Evolutionary conservation across 768 basidiomycete species (phyloP).

Genomic region (Pleurotus ostreatus): DNA sequence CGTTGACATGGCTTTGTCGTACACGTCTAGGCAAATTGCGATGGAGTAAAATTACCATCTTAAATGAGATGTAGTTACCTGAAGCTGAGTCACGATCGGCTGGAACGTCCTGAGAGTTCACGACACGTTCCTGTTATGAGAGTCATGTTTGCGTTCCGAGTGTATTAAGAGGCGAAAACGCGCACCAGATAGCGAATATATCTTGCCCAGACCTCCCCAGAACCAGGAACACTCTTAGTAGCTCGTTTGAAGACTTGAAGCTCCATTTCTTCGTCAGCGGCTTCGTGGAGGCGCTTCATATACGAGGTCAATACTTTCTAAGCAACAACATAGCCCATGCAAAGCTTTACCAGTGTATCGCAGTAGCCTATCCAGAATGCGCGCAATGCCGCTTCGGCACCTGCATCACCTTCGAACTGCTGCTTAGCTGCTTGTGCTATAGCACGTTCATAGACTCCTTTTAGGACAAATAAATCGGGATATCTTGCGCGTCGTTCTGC

Average conservation of each 20-base stretch:
- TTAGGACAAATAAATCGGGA: conserved; percentile 55
- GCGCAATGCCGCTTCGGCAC: conserved; percentile 54
- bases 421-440: conserved; percentile 67
- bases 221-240: conserved; percentile 67
- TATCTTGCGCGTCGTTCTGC: conserved; percentile 58
- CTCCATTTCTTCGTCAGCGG: conserved; percentile 34
- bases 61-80: conserved; percentile 17
- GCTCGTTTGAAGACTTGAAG: conserved; percentile 49
- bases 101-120: conserved; percentile 25
- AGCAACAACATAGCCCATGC: not conserved
- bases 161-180: conserved; percentile 1
- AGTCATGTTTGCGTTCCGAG: not conserved
- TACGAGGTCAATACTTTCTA: not conserved
- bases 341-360: conserved; percentile 52
- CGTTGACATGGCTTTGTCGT: conserved; percentile 50
- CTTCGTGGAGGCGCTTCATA: conserved; percentile 43
- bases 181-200: conserved; percentile 71
- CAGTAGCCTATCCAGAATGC: conserved; percentile 74
- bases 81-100: conserved; percentile 26
- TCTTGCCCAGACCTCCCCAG: conserved; percentile 75
- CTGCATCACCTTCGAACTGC: conserved; percentile 48
- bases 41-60: conserved; percentile 9
- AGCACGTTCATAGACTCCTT: conserved; percentile 66
- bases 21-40: conserved; percentile 41
- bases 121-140: conserved; percentile 38